A percentile compares a stretch with the other conserved stretches of the same genome.
phyloP scores from a whole-genome alignment of 2,329 filamentous ascomycete species.

The Trichophyton verrucosum region DNA sequence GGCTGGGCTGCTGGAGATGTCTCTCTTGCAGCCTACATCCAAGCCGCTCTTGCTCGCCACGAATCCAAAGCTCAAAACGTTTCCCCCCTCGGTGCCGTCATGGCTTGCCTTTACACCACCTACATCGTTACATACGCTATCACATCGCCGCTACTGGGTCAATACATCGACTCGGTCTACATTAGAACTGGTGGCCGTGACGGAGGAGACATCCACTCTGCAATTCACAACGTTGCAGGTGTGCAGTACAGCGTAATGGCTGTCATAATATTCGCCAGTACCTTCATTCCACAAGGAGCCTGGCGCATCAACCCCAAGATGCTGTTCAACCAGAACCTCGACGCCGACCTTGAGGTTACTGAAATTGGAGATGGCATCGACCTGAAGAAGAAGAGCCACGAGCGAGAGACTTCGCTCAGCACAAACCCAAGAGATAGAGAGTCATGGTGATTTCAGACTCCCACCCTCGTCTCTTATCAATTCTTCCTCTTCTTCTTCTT shows the following conservation, averaged over 20 bases:
- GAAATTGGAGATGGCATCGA: constrained; percentile 11
- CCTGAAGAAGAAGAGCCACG: constrained; percentile 8
- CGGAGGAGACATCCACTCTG: constrained; percentile 28
- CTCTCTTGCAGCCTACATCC: constrained; percentile 40
- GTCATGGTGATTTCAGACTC: constrained; percentile 6
- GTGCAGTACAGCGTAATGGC: constrained; percentile 38
- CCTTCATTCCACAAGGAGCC: constrained; percentile 37
- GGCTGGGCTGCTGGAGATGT: constrained; percentile 43
- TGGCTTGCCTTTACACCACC: constrained; percentile 40
- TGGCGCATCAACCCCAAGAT: constrained; percentile 31
- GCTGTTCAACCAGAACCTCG: constrained; percentile 14
- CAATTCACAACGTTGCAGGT: constrained; percentile 35
- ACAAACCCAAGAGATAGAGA: constrained; percentile 1
- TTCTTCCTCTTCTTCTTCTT: background rate
- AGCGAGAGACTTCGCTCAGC: constrained; percentile 5
- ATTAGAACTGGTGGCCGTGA: constrained; percentile 18
- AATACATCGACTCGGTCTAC: constrained; percentile 36
- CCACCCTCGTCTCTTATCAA: background rate
- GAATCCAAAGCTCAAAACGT: constrained; percentile 36
- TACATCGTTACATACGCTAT: constrained; percentile 40
- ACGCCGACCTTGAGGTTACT: constrained; percentile 12
- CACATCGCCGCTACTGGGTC: constrained; percentile 33
- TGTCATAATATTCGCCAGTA: constrained; percentile 32
- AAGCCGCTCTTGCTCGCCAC: constrained; percentile 37
- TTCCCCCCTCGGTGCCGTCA: constrained; percentile 39